A percentile compares a stretch with the other conserved stretches of the same genome.
These are phyloP conservation scores for Solanum gandarillasii DNA, from an alignment of 257 asterid genomes.

Conservation along the genomic window DNA sequence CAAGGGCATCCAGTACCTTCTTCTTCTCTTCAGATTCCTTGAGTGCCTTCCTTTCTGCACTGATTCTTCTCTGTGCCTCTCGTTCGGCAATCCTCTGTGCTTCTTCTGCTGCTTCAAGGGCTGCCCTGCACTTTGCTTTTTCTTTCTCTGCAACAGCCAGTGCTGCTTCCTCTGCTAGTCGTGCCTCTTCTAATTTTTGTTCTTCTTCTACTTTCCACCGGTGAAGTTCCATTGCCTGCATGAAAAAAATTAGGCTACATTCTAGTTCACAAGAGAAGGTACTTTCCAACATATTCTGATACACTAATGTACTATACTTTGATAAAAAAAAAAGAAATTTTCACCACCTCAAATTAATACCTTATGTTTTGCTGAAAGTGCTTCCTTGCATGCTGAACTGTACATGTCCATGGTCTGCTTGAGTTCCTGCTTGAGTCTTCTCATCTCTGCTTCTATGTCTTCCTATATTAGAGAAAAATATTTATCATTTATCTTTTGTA, in stretches of 20 bases:
- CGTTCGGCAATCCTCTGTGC: slow-evolving; percentile 81
- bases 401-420: slow-evolving; percentile 96
- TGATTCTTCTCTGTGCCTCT: slow-evolving; percentile 70
- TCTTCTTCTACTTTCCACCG: slow-evolving; percentile 79
- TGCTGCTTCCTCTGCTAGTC: slow-evolving; percentile 71
- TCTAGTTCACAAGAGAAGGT: not conserved
- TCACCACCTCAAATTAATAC: slow-evolving; percentile 12
- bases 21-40: slow-evolving; percentile 70
- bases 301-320: not conserved
- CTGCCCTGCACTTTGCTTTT: slow-evolving; percentile 68
- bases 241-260: not conserved
- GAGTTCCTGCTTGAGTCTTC: slow-evolving; percentile 85
- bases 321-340: not conserved
- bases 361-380: slow-evolving; percentile 73
- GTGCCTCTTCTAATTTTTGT: slow-evolving; percentile 59
- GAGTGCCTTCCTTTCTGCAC: slow-evolving; percentile 63
- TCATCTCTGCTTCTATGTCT: slow-evolving; percentile 87
- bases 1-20: slow-evolving; percentile 42
- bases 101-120: slow-evolving; percentile 84
- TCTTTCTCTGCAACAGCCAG: slow-evolving; percentile 65
- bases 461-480: slow-evolving; percentile 31
- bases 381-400: slow-evolving; percentile 91
- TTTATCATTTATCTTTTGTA: not conserved
- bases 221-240: slow-evolving; percentile 73
- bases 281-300: not conserved